Evolutionary conservation across 2,329 filamentous ascomycete genomes (phyloP).

Genomic region (Fusarium beomiforme): DNA sequence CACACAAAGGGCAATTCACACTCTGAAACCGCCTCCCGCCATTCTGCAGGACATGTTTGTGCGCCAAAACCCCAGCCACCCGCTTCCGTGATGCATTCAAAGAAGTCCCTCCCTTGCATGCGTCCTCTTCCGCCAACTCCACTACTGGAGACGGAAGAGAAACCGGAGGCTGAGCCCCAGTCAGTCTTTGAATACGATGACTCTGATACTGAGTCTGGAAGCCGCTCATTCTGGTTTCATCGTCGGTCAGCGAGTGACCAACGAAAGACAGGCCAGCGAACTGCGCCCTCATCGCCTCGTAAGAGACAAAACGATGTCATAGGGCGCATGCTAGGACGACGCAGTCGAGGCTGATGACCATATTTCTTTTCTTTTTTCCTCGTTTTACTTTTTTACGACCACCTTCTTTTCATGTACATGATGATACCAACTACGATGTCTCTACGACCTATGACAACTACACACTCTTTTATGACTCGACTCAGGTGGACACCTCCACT

Average conservation of each 20-base stretch:
- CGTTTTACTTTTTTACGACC: not conserved
- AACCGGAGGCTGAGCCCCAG: slow-evolving; percentile 35
- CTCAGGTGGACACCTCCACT: slow-evolving; percentile 2
- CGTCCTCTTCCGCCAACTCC: slow-evolving; percentile 38
- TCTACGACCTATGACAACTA: slow-evolving; percentile 28
- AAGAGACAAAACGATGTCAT: slow-evolving; percentile 50
- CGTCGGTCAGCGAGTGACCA: slow-evolving; percentile 49
- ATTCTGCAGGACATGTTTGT: slow-evolving; percentile 38
- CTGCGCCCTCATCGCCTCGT: slow-evolving; percentile 39
- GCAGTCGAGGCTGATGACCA: slow-evolving; percentile 38
- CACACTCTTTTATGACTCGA: slow-evolving; percentile 17
- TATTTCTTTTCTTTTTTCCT: not conserved
- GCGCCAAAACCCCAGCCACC: slow-evolving; percentile 23
- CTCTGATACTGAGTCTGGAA: slow-evolving; percentile 50
- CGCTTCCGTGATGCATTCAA: slow-evolving; percentile 34
- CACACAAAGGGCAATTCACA: slow-evolving; percentile 17
- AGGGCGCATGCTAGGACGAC: slow-evolving; percentile 51
- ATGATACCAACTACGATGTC: slow-evolving; percentile 38
- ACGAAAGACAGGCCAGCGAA: slow-evolving; percentile 35
- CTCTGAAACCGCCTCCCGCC: slow-evolving; percentile 37
- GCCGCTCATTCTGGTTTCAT: slow-evolving; percentile 57
- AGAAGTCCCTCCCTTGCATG: slow-evolving; percentile 44
- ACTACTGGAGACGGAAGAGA: slow-evolving; percentile 30
- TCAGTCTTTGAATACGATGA: slow-evolving; percentile 63
- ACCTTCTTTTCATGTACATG: slow-evolving; percentile 21